Conservation (phyloP, 108 stramenopile genomes). For the Nitzschia inconspicua region DNA sequence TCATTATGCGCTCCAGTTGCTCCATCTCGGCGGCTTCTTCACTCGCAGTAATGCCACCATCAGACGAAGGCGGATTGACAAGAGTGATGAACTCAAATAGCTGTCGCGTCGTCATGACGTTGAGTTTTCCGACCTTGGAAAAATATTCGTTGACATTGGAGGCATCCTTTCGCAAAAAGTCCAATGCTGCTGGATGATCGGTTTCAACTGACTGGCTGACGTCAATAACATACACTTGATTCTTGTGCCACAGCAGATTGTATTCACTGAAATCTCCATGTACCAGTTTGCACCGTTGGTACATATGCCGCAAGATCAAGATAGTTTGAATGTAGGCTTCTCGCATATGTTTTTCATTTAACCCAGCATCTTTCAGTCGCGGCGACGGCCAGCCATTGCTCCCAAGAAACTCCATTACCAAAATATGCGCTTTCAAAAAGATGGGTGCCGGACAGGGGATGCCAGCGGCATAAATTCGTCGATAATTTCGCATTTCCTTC, state of each 20-base stretch:
- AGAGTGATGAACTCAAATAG: slow-evolving; percentile 85
- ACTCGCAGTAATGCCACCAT: not conserved
- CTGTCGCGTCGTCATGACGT: slow-evolving; percentile 85
- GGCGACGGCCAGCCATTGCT: slow-evolving; percentile 94
- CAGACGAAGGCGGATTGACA: slow-evolving; percentile 29
- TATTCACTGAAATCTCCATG: slow-evolving; percentile 95
- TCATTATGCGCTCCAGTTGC: slow-evolving; percentile 22
- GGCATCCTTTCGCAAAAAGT: slow-evolving; percentile 96
- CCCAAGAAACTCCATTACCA: slow-evolving; percentile 99
- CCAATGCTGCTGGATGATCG: slow-evolving; percentile 94
- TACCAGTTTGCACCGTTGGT: slow-evolving; percentile 85
- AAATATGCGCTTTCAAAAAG: slow-evolving; percentile 90
- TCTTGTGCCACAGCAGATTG: slow-evolving; percentile 95
- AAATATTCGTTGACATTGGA: slow-evolving; percentile 97
- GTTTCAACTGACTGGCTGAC: slow-evolving; percentile 96
- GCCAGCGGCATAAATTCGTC: slow-evolving; percentile 80
- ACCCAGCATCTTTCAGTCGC: slow-evolving; percentile 86
- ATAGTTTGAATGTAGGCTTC: slow-evolving; percentile 87
- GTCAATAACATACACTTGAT: slow-evolving; percentile 92
- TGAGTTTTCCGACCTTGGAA: slow-evolving; percentile 73
- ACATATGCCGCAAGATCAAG: slow-evolving; percentile 86
- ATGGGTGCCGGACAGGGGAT: slow-evolving; percentile 89
- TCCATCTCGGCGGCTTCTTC: slow-evolving; percentile 48
- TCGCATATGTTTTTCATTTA: slow-evolving; percentile 62
- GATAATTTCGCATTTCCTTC: slow-evolving; percentile 97